Evolutionary conservation across 495 filamentous ascomycete species (phyloP), one percentile per base, ranked within the genome.

Genomic region (Recurvomyces mirabilis): DNA sequence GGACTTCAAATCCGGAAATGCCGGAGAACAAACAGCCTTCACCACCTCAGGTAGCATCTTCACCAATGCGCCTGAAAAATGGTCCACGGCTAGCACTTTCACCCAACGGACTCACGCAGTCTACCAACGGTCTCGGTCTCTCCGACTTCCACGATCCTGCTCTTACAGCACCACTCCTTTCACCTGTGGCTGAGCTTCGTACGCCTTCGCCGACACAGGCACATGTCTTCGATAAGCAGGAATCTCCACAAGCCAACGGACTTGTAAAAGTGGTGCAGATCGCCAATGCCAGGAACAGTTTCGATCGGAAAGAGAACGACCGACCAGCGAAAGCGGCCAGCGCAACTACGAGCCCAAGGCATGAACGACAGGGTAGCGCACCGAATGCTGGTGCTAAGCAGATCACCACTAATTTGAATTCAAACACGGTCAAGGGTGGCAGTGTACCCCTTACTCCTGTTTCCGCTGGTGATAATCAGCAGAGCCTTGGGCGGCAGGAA

Each of bases 181-280:
- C 68, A 12, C 68, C 68, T 14, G 68, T 71, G 6, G 56, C 60
- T 12, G 68, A 71, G 55, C 63, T 64, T 3, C 51, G 62, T 14
- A 68, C 68, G 10, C 68, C 68, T 1, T 68, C 68, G 7, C 68
- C 68, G 6, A 65, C 55, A 5, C 54, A 45, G 14, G 29, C 46
- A 11, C 35, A 47, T 14, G 25, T 19, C 15, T 49, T 43, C 29
- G 38, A 33, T 5, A 22, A 49, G 5, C 43, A 41, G 9, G 38
- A 53, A 13, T 50, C 54, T 5, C 41, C 45, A n/a, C 52, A 34
- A 5, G 37, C 44, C 26, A 31, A 38, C 30, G 54, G 51, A 3
- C 21, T 50, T 0, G 13, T 38, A 6, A 45, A 43, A 38, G 41
- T 37, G 9, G 51, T 46, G 2, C 43, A 54, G 17, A 40, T 50